These are phyloP conservation scores for Pichia sp. DNA, from an alignment of 1,139 yeast genomes.

Conservation along the genomic window DNA sequence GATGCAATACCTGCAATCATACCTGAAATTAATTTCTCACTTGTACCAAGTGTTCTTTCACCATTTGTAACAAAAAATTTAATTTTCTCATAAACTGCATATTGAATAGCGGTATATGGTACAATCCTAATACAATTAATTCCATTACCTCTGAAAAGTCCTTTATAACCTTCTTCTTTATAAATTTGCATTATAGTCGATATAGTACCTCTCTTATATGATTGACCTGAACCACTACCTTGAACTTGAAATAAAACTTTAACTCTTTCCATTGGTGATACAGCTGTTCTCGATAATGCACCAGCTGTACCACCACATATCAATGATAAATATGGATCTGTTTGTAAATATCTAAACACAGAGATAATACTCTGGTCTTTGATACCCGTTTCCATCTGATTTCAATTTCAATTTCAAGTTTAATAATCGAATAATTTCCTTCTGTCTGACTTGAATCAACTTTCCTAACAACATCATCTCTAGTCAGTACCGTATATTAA, in stretches of 20 bases:
- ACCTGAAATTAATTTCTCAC: conserved; percentile 68
- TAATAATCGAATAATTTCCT: too few relatives aligned
- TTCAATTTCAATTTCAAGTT: too few relatives aligned
- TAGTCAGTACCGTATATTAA: too few relatives aligned
- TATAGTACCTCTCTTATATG: conserved; percentile 64
- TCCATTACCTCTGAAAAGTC: conserved; percentile 85
- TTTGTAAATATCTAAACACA: conserved; percentile 11
- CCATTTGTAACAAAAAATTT: conserved; percentile 23
- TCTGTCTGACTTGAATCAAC: too few relatives aligned
- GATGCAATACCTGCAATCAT: conserved; percentile 76
- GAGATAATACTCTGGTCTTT: background rate
- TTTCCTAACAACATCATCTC: too few relatives aligned
- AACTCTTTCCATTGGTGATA: conserved; percentile 91
- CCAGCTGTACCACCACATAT: conserved; percentile 82
- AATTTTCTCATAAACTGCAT: conserved; percentile 51
- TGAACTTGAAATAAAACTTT: conserved; percentile 88
- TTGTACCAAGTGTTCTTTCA: conserved; percentile 35
- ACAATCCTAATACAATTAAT: conserved; percentile 82
- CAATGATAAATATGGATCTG: conserved; percentile 41
- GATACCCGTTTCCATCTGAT: too few relatives aligned
- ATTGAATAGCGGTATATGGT: conserved; percentile 95
- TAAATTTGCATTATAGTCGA: conserved; percentile 74
- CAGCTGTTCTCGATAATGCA: conserved; percentile 85
- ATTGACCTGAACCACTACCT: conserved; percentile 32
- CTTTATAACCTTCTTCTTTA: conserved; percentile 82